phyloP scores from a whole-genome alignment of 305 asterid species.

The Fraxinus baroniana region DNA sequence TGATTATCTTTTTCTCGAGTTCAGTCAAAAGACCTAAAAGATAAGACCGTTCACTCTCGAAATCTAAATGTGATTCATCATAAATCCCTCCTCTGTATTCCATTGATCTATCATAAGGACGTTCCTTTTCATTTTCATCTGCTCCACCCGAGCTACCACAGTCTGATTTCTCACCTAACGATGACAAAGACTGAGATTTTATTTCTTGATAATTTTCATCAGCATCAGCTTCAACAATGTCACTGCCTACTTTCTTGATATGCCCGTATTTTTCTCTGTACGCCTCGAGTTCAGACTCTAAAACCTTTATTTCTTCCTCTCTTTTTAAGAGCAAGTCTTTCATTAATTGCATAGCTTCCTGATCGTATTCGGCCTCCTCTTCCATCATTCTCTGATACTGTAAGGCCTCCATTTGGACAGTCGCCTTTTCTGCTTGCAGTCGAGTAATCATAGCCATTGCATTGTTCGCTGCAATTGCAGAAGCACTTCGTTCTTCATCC shows the following conservation, averaged over 20 bases:
- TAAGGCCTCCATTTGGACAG: conserved; percentile 94
- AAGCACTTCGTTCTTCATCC: conserved; percentile 94
- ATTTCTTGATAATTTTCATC: conserved; percentile 77
- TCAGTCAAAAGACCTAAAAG: conserved; percentile 52
- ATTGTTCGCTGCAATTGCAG: conserved; percentile 89
- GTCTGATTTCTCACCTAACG: conserved; percentile 50
- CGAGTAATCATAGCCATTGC: conserved; percentile 99
- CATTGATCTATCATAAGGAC: conserved; percentile 20
- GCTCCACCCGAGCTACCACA: conserved; percentile 41
- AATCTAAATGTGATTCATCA: conserved; percentile 44
- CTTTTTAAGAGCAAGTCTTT: conserved; percentile 59
- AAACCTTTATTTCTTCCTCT: conserved; percentile 63
- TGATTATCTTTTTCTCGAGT: conserved; percentile 42
- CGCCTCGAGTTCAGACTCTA: conserved; percentile 58
- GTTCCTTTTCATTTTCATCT: conserved; percentile 37
- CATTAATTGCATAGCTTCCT: conserved; percentile 75
- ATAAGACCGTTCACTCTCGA: conserved; percentile 50
- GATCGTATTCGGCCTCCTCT: conserved; percentile 90
- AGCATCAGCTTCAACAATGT: conserved; percentile 62
- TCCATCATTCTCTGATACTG: conserved; percentile 99
- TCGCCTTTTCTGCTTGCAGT: conserved; percentile 87
- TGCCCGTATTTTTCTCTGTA: conserved; percentile 58
- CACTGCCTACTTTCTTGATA: conserved; percentile 56
- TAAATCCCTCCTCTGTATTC: conserved; percentile 29
- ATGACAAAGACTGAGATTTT: conserved; percentile 47